A percentile compares a stretch with the other conserved stretches of the same genome.
phyloP scores from a whole-genome alignment of 1,284 basidiomycete genomes.

The Inonotus obliquus region DNA sequence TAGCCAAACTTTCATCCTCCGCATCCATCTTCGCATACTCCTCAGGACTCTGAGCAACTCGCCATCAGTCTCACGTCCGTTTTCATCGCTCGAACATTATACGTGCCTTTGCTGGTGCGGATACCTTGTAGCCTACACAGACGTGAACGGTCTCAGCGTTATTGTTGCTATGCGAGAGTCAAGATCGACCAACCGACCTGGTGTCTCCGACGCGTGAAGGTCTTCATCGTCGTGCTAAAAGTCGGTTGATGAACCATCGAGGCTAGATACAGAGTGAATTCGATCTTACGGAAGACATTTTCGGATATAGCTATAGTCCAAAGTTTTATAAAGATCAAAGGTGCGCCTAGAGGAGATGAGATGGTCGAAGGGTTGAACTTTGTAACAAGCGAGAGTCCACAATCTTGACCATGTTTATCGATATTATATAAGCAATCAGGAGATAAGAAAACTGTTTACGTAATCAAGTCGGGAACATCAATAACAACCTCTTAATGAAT shows the following conservation, averaged over 20 bases:
- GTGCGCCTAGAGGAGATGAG: background rate
- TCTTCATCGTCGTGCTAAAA: constrained; percentile 18
- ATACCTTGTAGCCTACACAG: constrained; percentile 58
- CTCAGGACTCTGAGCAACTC: constrained; percentile 53
- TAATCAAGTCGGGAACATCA: no score
- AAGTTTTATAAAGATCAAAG: background rate
- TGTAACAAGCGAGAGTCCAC: background rate
- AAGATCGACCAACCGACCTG: constrained; percentile 7
- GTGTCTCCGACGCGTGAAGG: constrained; percentile 18
- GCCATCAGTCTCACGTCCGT: constrained; percentile 24
- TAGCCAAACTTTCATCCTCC: constrained; percentile 78
- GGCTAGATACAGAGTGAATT: background rate
- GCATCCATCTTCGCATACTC: constrained; percentile 78
- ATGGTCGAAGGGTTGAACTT: constrained; percentile 8
- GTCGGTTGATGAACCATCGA: background rate
- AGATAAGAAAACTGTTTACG: background rate
- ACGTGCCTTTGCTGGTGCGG: constrained; percentile 7
- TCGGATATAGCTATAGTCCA: background rate
- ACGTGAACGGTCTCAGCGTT: background rate
- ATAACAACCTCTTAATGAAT: no score
- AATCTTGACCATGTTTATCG: background rate
- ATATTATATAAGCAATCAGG: background rate
- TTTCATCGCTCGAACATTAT: background rate
- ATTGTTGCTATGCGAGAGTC: background rate
- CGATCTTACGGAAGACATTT: constrained; percentile 10